phyloP scores from a whole-genome alignment of 495 filamentous ascomycete species.

The Pyronema domesticum region DNA sequence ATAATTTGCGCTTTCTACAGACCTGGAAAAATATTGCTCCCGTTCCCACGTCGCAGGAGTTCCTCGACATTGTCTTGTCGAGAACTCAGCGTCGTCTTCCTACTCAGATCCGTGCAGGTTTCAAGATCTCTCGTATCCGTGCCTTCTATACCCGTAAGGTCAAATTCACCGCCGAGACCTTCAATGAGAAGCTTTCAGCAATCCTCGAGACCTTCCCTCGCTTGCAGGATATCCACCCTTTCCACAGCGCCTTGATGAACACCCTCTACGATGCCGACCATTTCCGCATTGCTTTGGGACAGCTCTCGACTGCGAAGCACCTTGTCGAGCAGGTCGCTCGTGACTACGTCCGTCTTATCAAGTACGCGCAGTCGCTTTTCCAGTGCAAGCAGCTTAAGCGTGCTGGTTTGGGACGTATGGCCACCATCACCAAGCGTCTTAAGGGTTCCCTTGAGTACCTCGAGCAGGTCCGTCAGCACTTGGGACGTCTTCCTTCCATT shows the following conservation, averaged over 20 bases:
- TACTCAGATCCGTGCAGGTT: slow-evolving; percentile 88
- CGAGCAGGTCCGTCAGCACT: slow-evolving; percentile 93
- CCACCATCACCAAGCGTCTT: slow-evolving; percentile 78
- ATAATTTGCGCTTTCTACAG: slow-evolving; percentile 3
- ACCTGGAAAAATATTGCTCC: slow-evolving; percentile 57
- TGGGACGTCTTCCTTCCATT: slow-evolving; percentile 91
- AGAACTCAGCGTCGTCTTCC: slow-evolving; percentile 86
- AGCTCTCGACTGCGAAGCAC: slow-evolving; percentile 87
- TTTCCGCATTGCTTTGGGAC: slow-evolving; percentile 89
- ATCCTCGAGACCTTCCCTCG: slow-evolving; percentile 87
- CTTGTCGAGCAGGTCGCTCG: slow-evolving; percentile 87
- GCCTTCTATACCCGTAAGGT: slow-evolving; percentile 95
- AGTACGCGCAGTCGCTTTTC: slow-evolving; percentile 91
- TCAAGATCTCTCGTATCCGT: slow-evolving; percentile 91
- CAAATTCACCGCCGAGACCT: slow-evolving; percentile 97
- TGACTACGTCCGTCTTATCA: slow-evolving; percentile 83
- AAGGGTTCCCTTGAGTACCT: slow-evolving; percentile 91
- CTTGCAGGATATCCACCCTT: slow-evolving; percentile 91
- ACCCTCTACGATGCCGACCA: slow-evolving; percentile 94
- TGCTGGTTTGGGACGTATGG: slow-evolving; percentile 83
- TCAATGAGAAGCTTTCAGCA: slow-evolving; percentile 73
- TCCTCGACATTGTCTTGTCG: slow-evolving; percentile 89
- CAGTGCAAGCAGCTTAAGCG: slow-evolving; percentile 90
- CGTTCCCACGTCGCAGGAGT: slow-evolving; percentile 86
- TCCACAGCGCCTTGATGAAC: slow-evolving; percentile 76